Percentiles rank a stretch among this genome's conserved stretches.
phyloP scores from a whole-genome alignment of 176 grass and related monocot genomes.

The Eremochloa ophiuroides region DNA sequence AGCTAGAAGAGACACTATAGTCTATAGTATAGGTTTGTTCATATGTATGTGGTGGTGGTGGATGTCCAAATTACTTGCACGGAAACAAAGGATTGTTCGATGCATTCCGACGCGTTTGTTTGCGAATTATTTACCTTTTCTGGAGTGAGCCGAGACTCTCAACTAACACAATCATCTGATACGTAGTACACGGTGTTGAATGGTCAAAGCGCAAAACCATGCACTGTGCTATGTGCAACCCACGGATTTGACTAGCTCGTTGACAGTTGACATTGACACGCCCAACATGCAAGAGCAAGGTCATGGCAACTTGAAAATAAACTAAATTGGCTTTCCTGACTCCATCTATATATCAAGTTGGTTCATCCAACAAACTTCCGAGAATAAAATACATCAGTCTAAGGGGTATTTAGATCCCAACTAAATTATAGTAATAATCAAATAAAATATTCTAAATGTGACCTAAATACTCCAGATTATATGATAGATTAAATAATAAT shows the following conservation, averaged over 20 bases:
- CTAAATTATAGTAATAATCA: no score
- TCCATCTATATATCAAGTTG: not conserved
- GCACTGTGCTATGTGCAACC: not conserved
- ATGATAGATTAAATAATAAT: no score
- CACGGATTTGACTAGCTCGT: conserved; percentile 24
- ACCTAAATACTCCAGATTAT: no score
- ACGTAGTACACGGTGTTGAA: not conserved
- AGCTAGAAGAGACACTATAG: not conserved
- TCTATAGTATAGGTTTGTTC: not conserved
- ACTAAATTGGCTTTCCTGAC: not conserved
- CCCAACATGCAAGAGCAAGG: not conserved
- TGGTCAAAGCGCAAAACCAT: conserved; percentile 18
- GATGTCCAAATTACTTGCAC: not conserved
- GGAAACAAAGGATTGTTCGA: not conserved
- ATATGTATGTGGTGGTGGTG: not conserved
- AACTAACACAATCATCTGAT: not conserved
- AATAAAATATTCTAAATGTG: no score
- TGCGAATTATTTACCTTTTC: not conserved
- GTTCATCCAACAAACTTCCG: not conserved
- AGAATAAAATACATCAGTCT: not conserved
- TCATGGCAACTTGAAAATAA: conserved; percentile 5
- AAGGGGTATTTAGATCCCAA: no score
- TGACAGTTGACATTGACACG: conserved; percentile 24
- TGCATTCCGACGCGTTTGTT: conserved; percentile 1
- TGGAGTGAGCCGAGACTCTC: not conserved